Conservation (phyloP, 257 asterid species). For the Anisodus acutangulus region DNA sequence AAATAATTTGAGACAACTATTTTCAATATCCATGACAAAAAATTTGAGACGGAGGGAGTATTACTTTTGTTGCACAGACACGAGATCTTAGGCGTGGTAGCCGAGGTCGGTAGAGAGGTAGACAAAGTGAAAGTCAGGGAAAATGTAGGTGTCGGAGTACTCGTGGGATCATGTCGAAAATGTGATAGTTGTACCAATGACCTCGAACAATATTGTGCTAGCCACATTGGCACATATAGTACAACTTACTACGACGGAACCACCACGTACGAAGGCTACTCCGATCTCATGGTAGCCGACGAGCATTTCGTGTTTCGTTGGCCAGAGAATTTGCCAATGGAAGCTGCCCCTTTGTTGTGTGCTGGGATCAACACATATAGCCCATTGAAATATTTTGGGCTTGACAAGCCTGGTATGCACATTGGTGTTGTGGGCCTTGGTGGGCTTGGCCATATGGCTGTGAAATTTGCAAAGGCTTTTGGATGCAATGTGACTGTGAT, state of each 20-base stretch:
- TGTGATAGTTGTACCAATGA: constrained; percentile 45
- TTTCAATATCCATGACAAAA: neutral
- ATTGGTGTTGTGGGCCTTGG: constrained; percentile 67
- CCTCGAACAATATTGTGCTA: constrained; percentile 56
- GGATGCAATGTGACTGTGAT: constrained; percentile 48
- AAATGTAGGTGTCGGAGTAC: constrained; percentile 54
- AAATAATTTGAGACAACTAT: too few relatives aligned
- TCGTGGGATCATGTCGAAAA: constrained; percentile 51
- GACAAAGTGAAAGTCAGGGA: constrained; percentile 49
- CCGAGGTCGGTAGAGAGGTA: constrained; percentile 50
- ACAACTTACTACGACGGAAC: constrained; percentile 44
- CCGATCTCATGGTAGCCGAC: constrained; percentile 48
- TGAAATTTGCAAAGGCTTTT: constrained; percentile 67
- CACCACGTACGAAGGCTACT: constrained; percentile 52
- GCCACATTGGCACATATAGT: constrained; percentile 41
- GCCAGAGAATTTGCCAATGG: constrained; percentile 62
- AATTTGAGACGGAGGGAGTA: neutral
- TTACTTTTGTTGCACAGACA: constrained; percentile 31
- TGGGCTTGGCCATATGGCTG: constrained; percentile 65
- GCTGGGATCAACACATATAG: constrained; percentile 68
- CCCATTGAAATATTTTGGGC: constrained; percentile 54
- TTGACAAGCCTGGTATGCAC: constrained; percentile 55
- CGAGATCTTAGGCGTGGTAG: constrained; percentile 54
- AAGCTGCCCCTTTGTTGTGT: constrained; percentile 63
- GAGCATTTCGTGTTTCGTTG: constrained; percentile 56